phyloP scores from a whole-genome alignment of 371 early-diverging fungal species.

The Rhizopus sp. region DNA sequence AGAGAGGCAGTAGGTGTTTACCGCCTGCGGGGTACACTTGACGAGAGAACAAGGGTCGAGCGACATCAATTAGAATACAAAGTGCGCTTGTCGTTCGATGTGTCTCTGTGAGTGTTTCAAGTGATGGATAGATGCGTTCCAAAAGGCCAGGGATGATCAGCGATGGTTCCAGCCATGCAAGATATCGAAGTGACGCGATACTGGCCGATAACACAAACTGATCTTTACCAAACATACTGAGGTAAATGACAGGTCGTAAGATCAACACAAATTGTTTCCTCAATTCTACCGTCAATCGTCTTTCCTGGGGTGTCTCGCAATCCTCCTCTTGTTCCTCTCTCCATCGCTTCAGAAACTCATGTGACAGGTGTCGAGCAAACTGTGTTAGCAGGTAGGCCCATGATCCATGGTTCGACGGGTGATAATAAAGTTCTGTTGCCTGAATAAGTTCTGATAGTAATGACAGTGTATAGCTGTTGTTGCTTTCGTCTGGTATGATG shows the following conservation, averaged over 20 bases:
- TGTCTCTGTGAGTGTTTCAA: slow-evolving; percentile 86
- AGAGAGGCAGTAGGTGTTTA: slow-evolving; percentile 72
- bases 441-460: slow-evolving; percentile 75
- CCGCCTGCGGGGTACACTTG: slow-evolving; percentile 84
- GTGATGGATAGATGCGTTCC: slow-evolving; percentile 81
- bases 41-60: slow-evolving; percentile 71
- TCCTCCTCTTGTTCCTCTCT: slow-evolving; percentile 56
- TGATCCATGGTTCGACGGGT: slow-evolving; percentile 86
- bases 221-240: slow-evolving; percentile 86
- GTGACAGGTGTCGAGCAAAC: slow-evolving; percentile 63
- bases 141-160: slow-evolving; percentile 81
- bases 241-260: slow-evolving; percentile 55
- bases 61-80: slow-evolving; percentile 65
- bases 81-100: slow-evolving; percentile 87
- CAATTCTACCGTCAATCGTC: slow-evolving; percentile 60
- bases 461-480: slow-evolving; percentile 46
- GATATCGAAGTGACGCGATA: slow-evolving; percentile 68
- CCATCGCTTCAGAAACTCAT: slow-evolving; percentile 70
- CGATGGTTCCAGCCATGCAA: slow-evolving; percentile 77
- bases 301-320: slow-evolving; percentile 63
- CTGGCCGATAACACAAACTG: slow-evolving; percentile 64
- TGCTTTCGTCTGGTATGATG: slow-evolving; percentile 53
- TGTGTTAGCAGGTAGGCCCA: slow-evolving; percentile 75
- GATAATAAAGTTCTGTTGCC: slow-evolving; percentile 84
- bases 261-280: slow-evolving; percentile 61